phyloP scores from a whole-genome alignment of 1,284 basidiomycete genomes.

The Coniferiporia weirii region DNA sequence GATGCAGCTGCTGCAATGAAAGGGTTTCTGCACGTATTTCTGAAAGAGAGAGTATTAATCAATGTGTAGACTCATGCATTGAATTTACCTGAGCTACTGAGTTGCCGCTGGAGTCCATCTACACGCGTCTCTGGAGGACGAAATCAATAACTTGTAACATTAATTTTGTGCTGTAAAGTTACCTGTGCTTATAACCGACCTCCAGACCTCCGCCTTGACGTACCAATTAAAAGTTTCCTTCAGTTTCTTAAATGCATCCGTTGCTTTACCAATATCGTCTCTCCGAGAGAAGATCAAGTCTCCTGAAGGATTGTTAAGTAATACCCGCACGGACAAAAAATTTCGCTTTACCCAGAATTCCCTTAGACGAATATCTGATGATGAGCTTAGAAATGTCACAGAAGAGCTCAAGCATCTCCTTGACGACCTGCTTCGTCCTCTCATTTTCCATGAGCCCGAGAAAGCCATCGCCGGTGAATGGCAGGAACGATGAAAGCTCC shows the following conservation, averaged over 20 bases:
- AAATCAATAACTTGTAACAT: too few relatives aligned
- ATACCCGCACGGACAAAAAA: neutral
- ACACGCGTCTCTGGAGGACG: too few relatives aligned
- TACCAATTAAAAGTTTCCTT: neutral
- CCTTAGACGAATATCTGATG: neutral
- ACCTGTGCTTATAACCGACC: neutral
- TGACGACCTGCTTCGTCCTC: neutral
- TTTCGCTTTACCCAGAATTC: neutral
- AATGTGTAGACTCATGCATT: neutral
- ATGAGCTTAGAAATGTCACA: neutral
- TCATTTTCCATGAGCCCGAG: neutral
- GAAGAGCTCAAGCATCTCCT: neutral
- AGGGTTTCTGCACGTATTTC: neutral
- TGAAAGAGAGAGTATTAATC: too few relatives aligned
- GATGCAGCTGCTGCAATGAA: neutral
- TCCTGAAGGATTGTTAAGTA: neutral
- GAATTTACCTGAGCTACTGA: neutral
- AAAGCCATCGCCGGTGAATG: neutral
- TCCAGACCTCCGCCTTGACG: conserved; percentile 1
- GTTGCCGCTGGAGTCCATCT: too few relatives aligned
- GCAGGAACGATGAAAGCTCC: neutral
- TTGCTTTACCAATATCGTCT: neutral
- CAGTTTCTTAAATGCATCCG: neutral
- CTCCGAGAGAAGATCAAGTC: neutral
- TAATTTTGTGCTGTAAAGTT: too few relatives aligned